Evolutionary conservation across 371 early-diverging fungal species (phyloP), one percentile per base, ranked within the genome.

Genomic region (Syncephalastrum monosporum): DNA sequence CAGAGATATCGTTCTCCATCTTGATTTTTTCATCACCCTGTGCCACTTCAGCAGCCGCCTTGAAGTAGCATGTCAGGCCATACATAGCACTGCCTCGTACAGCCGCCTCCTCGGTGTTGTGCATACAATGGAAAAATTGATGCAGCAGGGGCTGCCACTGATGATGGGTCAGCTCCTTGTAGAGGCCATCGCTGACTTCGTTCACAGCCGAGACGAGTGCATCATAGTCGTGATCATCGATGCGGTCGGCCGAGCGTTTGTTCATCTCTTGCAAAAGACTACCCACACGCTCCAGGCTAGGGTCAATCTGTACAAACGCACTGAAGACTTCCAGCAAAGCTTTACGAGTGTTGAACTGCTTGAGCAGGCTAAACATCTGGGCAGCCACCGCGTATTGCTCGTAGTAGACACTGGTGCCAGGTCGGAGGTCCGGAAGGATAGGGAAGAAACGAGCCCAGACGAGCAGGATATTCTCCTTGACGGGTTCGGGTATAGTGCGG

Each of bases 141-240:
- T 93, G 84, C n/a, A 98, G 72, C 10, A 98, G 59, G 6, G 99
- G 97, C 0, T 90, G 70, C 97, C 98, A 96, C 57, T 94, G 91
- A 19, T 75, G 72, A 21, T 84, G 69, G 41, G 77, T 79, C 12
- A 95, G 76, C 4, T 71, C 60, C 24, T 59, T 50, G 69, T 88
- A 86, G 16, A 87, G 67, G 10, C 82, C 76, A 53, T 89, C 85
- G 44, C 86, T 86, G 55, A 97, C 75, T 17, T 71, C 58, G 45
- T 79, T 83, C 60, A 93, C 89, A 0, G 94, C 92, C 42, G 77
- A 85, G 55, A 97, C 80, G 16, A 94, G 82, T 15, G 76, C 68
- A 64, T 93, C 93, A 62, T 88, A 96, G 55, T 97, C 96, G 2
- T 88, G 91, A 57, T 94, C 91, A 62, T 93, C 93, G n/a, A 97